These are phyloP conservation scores for Anastatica hierochuntica DNA, from an alignment of 345 rosid species.

Conservation along the genomic window DNA sequence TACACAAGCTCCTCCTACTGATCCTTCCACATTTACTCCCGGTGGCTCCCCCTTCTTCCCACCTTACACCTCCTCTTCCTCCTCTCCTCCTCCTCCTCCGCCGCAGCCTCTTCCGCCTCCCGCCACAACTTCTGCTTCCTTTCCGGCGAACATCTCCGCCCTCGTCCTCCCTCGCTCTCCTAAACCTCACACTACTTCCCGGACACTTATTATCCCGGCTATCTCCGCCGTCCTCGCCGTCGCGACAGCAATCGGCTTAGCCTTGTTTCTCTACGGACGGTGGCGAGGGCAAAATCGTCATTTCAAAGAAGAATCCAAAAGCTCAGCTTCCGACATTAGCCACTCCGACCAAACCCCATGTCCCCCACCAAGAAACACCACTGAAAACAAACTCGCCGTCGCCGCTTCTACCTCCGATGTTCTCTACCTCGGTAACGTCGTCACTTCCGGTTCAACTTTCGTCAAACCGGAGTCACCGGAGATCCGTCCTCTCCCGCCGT, in stretches of 20 bases:
- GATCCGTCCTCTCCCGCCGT: constrained; percentile 83
- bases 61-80: constrained; percentile 12
- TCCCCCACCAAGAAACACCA: constrained; percentile 23
- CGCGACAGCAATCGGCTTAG: constrained; percentile 16
- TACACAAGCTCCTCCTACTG: neutral
- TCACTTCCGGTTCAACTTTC: constrained; percentile 27
- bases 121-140: constrained; percentile 52
- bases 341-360: constrained; percentile 9
- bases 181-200: constrained; percentile 31
- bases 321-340: constrained; percentile 23
- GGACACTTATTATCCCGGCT: constrained; percentile 37
- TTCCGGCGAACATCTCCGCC: constrained; percentile 89
- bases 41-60: constrained; percentile 21
- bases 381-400: constrained; percentile 32
- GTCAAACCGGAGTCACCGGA: constrained; percentile 77
- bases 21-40: constrained; percentile 20
- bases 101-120: constrained; percentile 54
- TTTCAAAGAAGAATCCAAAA: constrained; percentile 31
- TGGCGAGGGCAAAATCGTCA: constrained; percentile 30
- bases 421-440: constrained; percentile 67
- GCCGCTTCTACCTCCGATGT: constrained; percentile 55
- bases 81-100: constrained; percentile 4
- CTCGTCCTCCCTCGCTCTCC: constrained; percentile 63
- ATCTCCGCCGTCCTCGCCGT: constrained; percentile 45
- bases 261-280: constrained; percentile 35